Evolutionary conservation across 2,329 filamentous ascomycete genomes (phyloP).

Genomic region (Metarhizium humberi): DNA sequence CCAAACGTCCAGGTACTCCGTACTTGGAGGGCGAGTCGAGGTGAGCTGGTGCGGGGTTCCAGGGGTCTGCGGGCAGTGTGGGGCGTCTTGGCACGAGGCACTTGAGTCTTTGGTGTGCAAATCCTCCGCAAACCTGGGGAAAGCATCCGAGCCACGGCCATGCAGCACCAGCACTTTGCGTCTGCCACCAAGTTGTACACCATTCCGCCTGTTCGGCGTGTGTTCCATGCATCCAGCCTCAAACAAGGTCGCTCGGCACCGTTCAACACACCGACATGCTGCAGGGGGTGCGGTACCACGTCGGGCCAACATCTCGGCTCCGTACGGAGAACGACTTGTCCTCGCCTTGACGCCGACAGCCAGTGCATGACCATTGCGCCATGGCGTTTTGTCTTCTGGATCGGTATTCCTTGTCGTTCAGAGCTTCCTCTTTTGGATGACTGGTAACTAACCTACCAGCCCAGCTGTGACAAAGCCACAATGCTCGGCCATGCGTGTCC

Average conservation of each 20-base stretch:
- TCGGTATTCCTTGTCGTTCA: too few species aligned
- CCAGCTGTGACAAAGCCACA: background rate
- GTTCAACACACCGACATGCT: background rate
- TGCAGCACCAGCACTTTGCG: background rate
- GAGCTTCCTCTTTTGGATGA: background rate
- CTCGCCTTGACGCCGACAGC: background rate
- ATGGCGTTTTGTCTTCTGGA: too few species aligned
- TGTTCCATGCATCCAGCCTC: constrained; percentile 2
- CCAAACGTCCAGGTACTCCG: background rate
- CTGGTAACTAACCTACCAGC: background rate
- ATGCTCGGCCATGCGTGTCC: background rate
- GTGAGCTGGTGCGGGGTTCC: constrained; percentile 7
- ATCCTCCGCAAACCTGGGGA: background rate
- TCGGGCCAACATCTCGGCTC: constrained; percentile 3
- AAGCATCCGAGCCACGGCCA: background rate
- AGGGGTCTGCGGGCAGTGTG: background rate
- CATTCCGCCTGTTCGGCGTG: background rate
- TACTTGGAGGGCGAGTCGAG: background rate
- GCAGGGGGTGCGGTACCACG: background rate
- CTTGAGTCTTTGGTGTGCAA: background rate
- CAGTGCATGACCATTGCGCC: too few species aligned
- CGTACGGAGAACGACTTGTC: constrained; percentile 1
- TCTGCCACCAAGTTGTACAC: background rate
- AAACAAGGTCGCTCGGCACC: background rate
- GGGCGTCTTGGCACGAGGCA: too few species aligned